Percentiles rank a stretch among this genome's conserved stretches.
Conservation (phyloP, 2,329 filamentous ascomycete species). For the Diplocarpon mali region DNA sequence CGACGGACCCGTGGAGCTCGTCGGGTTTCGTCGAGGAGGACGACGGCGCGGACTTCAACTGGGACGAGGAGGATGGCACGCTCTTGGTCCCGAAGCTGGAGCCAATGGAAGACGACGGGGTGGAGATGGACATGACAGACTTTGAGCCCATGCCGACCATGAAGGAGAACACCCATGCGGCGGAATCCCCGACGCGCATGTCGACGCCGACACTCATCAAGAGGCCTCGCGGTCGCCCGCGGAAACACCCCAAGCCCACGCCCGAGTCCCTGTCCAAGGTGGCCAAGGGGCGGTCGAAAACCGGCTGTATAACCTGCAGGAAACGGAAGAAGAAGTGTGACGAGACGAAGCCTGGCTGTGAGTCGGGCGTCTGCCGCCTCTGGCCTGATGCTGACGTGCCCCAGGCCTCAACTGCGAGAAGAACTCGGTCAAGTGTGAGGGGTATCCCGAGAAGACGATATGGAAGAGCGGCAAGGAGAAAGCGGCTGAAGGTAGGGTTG, state of each 20-base stretch:
- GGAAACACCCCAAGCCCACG: conserved; percentile 58
- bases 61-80: conserved; percentile 29
- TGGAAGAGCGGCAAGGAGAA: conserved; percentile 78
- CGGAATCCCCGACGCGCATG: conserved; percentile 11
- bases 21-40: conserved; percentile 21
- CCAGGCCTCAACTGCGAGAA: conserved; percentile 81
- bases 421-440: conserved; percentile 84
- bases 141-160: conserved; percentile 35
- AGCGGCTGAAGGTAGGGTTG: conserved; percentile 50
- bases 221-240: conserved; percentile 65
- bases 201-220: conserved; percentile 30
- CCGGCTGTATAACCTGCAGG: conserved; percentile 56
- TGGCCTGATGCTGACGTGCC: conserved; percentile 5
- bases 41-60: conserved; percentile 17
- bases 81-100: conserved; percentile 44
- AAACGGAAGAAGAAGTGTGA: conserved; percentile 65
- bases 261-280: conserved; percentile 52
- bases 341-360: conserved; percentile 56
- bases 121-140: conserved; percentile 43
- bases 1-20: conserved; percentile 23
- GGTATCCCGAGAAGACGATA: conserved; percentile 74
- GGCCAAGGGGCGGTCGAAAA: conserved; percentile 65
- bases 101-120: conserved; percentile 27
- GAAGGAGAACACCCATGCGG: conserved; percentile 25
- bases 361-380: conserved; percentile 25